phyloP scores from a whole-genome alignment of 805 yeast genomes.

The Kodamaea neixiangensis region DNA sequence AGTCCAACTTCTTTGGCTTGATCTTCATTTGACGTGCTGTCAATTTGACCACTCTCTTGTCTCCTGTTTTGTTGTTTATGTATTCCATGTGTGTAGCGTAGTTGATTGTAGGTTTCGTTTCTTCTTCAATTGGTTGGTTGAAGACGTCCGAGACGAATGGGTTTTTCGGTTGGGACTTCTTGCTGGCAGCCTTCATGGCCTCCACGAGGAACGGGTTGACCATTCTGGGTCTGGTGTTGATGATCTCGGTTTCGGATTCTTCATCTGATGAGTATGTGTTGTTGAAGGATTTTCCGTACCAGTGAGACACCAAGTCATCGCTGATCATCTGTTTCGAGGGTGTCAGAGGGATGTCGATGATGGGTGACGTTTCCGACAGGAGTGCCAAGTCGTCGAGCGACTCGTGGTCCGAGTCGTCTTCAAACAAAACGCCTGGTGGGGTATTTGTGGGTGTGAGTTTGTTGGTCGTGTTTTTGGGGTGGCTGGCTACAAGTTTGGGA shows the following conservation, averaged over 20 bases:
- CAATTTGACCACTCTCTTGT: slow-evolving; percentile 32
- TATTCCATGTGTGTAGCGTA: slow-evolving; percentile 26
- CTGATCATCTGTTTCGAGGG: slow-evolving; percentile 35
- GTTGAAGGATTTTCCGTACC: slow-evolving; percentile 39
- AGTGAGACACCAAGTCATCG: slow-evolving; percentile 33
- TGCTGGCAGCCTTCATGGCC: slow-evolving; percentile 2
- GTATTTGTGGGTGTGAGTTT: neutral
- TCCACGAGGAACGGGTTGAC: slow-evolving; percentile 27
- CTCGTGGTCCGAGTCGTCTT: slow-evolving; percentile 14
- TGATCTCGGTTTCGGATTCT: slow-evolving; percentile 18
- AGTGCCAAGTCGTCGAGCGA: neutral
- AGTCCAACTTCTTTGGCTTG: slow-evolving; percentile 42
- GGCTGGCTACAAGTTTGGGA: neutral
- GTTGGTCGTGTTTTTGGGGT: slow-evolving; percentile 5
- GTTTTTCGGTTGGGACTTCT: neutral
- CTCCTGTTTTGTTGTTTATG: slow-evolving; percentile 41
- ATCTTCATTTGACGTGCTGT: slow-evolving; percentile 34
- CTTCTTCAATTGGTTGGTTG: slow-evolving; percentile 8
- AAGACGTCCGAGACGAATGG: slow-evolving; percentile 5
- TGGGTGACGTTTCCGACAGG: neutral
- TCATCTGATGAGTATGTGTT: slow-evolving; percentile 30
- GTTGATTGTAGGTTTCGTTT: slow-evolving; percentile 11
- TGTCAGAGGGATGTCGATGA: slow-evolving; percentile 21
- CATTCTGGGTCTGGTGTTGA: slow-evolving; percentile 6
- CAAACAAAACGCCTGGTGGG: slow-evolving; percentile 22